Percentiles rank a stretch among this genome's conserved stretches.
Evolutionary conservation across 306 rosid species (phyloP).

Genomic region (Trifolium repens): DNA sequence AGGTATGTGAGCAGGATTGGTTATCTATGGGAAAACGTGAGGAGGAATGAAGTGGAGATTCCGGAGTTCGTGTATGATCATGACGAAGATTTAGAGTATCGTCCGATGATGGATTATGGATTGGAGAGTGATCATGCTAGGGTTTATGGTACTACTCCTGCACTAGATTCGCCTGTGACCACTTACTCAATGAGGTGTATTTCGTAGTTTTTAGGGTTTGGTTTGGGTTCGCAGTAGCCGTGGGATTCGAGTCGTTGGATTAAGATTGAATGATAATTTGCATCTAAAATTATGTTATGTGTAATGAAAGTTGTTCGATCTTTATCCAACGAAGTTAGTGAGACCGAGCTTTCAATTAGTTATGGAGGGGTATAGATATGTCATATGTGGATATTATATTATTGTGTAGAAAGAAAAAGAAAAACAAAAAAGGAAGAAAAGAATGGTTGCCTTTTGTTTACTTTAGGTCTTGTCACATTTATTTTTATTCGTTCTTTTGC

Average conservation of each 20-base stretch:
- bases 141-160: conserved; percentile 64
- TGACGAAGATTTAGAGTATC: conserved; percentile 90
- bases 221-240: background rate
- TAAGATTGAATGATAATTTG: background rate
- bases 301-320: background rate
- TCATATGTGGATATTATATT: background rate
- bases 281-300: background rate
- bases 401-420: background rate
- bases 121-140: conserved; percentile 90
- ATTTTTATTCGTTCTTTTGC: background rate
- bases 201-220: conserved; percentile 43
- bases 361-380: background rate
- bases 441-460: background rate
- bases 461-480: background rate
- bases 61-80: conserved; percentile 89
- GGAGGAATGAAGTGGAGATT: conserved; percentile 74
- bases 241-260: background rate
- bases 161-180: conserved; percentile 62
- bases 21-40: conserved; percentile 80
- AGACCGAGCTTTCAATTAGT: background rate
- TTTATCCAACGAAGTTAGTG: background rate
- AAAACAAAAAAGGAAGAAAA: background rate
- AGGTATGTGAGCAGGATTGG: conserved; percentile 80
- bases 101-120: conserved; percentile 94
- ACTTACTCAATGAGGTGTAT: conserved; percentile 94